Percentiles rank a stretch among this genome's conserved stretches.
phyloP scores from a whole-genome alignment of 306 rosid species.

The Hippophae gyantsensis region DNA sequence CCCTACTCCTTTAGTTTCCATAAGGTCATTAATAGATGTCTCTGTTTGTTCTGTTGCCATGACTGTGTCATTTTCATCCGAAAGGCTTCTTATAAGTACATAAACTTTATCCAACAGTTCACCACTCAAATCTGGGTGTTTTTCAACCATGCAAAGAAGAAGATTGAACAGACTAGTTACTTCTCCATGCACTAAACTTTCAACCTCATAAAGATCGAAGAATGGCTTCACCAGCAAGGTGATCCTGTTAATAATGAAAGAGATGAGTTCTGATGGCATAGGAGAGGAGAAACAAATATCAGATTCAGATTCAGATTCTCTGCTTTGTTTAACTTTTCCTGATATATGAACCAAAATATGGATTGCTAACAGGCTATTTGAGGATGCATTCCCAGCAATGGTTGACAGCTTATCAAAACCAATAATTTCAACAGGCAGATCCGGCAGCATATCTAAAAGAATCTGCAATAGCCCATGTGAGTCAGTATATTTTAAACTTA shows the following conservation, averaged over 20 bases:
- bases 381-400: conserved; percentile 24
- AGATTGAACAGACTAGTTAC: conserved; percentile 24
- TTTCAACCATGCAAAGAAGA: conserved; percentile 30
- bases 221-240: conserved; percentile 23
- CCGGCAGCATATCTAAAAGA: conserved; percentile 18
- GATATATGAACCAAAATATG: conserved; percentile 34
- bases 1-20: conserved; percentile 14
- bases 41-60: conserved; percentile 11
- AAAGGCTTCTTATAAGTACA: conserved; percentile 22
- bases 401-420: conserved; percentile 28
- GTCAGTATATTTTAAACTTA: conserved; percentile 15
- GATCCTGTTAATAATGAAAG: conserved; percentile 39
- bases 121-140: conserved; percentile 25
- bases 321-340: conserved; percentile 13
- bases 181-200: conserved; percentile 23
- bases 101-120: conserved; percentile 33
- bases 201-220: conserved; percentile 20
- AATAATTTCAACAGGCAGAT: conserved; percentile 13
- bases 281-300: conserved; percentile 17
- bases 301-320: conserved; percentile 18
- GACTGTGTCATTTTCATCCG: conserved; percentile 11
- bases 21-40: conserved; percentile 3
- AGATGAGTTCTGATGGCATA: conserved; percentile 29
- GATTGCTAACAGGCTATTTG: conserved; percentile 23
- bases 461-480: conserved; percentile 31